Evolutionary conservation across 371 early-diverging fungal genomes (phyloP), one percentile per base, ranked within the genome.

Genomic region (Catenaria anguillulae): DNA sequence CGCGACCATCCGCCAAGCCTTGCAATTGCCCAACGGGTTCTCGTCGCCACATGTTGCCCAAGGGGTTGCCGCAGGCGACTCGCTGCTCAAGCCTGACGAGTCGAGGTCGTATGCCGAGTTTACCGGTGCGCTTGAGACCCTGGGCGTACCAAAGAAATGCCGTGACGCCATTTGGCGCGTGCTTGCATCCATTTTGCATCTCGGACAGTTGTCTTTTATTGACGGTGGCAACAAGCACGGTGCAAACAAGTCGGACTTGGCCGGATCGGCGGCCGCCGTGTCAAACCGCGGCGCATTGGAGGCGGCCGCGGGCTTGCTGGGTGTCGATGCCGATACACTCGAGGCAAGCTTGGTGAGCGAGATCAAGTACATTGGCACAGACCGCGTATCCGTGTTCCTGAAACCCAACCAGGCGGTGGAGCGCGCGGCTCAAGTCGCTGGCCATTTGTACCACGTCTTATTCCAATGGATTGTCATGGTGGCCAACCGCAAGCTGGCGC

Each of bases 131-230:
- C 73, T 97, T 72, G 90, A 89, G 67, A 62, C 77, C 26, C 66
- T 89, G 43, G 93, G 93, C 1, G 81, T 93, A 55, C 78, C 84
- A 59, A 80, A 81, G 59, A 84, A 86, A 60, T 84, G 84, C 63
- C 84, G 86, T 48, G 77, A 78, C 19, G 86, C 87, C 63, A 80
- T 93, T 37, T 87, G 87, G 60, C 87, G 90, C 61, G 78, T 90
- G 40, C 67, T 95, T 58, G 84, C 93, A 1, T 87, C 91, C 15
- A 88, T 97, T 61, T 73, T 97, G 50, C 87, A 89, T 65, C 78
- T 97, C 29, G 92, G 93, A 33, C 92, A 92, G 71, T 69, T 97
- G 63, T 72, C 77, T 26, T 97, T 97, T 69, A 76, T 80, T 61
- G 80, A 85, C 54, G 52, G 29, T 17, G 29, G 29, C 26, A 31